Percentiles rank a stretch among this genome's conserved stretches.
phyloP scores from a whole-genome alignment of 1,284 basidiomycete genomes.

The Neotropicomus parvogracilis region DNA sequence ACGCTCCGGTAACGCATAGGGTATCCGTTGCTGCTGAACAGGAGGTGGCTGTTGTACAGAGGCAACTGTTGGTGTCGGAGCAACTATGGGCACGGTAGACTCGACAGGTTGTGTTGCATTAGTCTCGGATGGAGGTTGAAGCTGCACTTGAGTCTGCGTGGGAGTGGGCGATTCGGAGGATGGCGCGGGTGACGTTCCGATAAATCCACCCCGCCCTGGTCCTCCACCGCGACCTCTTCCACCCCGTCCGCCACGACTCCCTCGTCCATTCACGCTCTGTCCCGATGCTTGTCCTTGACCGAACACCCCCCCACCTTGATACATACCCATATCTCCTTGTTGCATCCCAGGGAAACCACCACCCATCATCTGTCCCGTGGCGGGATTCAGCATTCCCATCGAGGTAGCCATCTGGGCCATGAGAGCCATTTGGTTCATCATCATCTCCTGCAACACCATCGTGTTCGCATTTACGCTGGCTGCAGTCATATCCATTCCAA shows the following conservation, averaged over 20 bases:
- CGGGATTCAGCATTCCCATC: constrained; percentile 66
- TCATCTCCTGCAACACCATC: constrained; percentile 74
- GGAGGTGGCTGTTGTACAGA: constrained; percentile 30
- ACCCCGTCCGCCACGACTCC: constrained; percentile 39
- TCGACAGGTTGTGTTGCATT: constrained; percentile 19
- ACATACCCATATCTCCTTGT: constrained; percentile 54
- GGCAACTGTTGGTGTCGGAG: constrained; percentile 33
- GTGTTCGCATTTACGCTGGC: constrained; percentile 50
- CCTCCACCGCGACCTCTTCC: constrained; percentile 36
- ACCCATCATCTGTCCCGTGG: constrained; percentile 49
- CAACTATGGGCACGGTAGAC: constrained; percentile 36
- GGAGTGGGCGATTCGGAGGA: constrained; percentile 26
- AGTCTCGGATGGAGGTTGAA: constrained; percentile 31
- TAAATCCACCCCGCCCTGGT: constrained; percentile 28
- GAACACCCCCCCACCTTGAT: constrained; percentile 36
- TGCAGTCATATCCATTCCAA: constrained; percentile 57
- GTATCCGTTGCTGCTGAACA: constrained; percentile 36
- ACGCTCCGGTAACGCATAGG: constrained; percentile 64
- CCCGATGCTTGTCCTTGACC: constrained; percentile 35
- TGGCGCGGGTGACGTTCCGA: constrained; percentile 24
- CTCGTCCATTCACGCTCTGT: constrained; percentile 31
- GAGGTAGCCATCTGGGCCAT: constrained; percentile 78
- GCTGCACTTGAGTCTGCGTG: constrained; percentile 19
- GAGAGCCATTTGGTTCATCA: constrained; percentile 82
- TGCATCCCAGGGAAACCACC: constrained; percentile 53